A percentile compares a stretch with the other conserved stretches of the same genome.
These are phyloP conservation scores for Citropsis articulata DNA, from an alignment of 345 rosid species.

Conservation along the genomic window DNA sequence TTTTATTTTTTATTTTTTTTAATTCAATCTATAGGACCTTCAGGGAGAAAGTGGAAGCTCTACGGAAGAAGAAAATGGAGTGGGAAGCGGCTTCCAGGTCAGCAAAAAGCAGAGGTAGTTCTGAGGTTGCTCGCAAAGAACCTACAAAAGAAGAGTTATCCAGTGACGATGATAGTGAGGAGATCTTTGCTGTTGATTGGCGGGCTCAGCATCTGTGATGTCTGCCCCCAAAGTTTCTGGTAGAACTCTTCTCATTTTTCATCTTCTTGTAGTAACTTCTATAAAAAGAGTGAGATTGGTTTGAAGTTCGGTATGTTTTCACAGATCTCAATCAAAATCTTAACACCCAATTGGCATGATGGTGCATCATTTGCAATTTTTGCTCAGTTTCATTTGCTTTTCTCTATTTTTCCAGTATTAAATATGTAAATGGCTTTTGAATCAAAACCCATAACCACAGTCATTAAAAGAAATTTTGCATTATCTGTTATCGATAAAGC, in stretches of 20 bases:
- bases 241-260: not conserved
- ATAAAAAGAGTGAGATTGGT: not conserved
- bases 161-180: constrained; percentile 65
- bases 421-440: too few relatives aligned
- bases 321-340: not conserved
- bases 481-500: not conserved
- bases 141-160: constrained; percentile 45
- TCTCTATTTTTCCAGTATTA: not conserved
- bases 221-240: not conserved
- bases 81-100: constrained; percentile 49
- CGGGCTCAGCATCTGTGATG: constrained; percentile 87
- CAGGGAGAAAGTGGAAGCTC: constrained; percentile 59
- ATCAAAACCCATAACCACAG: not conserved
- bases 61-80: constrained; percentile 71
- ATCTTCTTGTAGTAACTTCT: not conserved
- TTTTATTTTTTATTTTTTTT: not conserved
- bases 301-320: not conserved
- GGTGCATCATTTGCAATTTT: not conserved
- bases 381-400: not conserved
- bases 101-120: constrained; percentile 48
- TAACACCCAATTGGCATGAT: not conserved
- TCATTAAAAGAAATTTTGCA: not conserved
- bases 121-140: constrained; percentile 33
- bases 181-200: constrained; percentile 81
- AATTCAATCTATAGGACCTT: constrained; percentile 39